Evolutionary conservation across 2,329 filamentous ascomycete genomes (phyloP), one percentile per base, ranked within the genome.

Genomic region (Orbilia javanica): DNA sequence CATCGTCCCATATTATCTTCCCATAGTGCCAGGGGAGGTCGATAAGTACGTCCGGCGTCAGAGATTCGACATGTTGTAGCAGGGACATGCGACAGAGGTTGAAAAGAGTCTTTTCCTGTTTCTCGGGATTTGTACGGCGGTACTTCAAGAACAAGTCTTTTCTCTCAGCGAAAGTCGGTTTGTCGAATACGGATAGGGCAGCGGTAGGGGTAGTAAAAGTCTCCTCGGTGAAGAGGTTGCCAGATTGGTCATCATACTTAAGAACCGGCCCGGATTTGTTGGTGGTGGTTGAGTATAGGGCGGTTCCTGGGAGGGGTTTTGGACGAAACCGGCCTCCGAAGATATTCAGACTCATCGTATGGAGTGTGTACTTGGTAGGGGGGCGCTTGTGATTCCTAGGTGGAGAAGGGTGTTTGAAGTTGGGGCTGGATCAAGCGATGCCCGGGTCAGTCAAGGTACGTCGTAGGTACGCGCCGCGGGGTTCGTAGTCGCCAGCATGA

Each of bases 161-260:
- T 4, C 74, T 52, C 55, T 71, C 67, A 8, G 27, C 11, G 7
- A 20, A 55, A n/a, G 25, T 55, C 1, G 74, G 74, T 27, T 68
- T 53, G 13, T 78, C 74, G 34, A 78, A 52, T 13, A 78, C 8
- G 7, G 67, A 67, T 6, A 78, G 18, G 15, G 31, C 29, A 31
- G 34, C 29, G 8, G 67, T 46, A 4, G 67, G 34, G 11, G 48
- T 78, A 7, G 46, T 55, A 46, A 72, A 78, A 1, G 34, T 64
- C 42, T 67, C 62, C 34, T 78, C 74, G 22, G 74, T 78, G 62
- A 72, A 78, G 4, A 78, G 46, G 44, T 66, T 67, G 18, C 74
- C 74, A 6, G 74, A 78, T 25, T 72, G 74, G 55, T 78, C 74
- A 22, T 78, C 60, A 57, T 78, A 78, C 48, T 34, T 72, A 42